Conservation (phyloP, 1,284 basidiomycete species). For the Ganoderma sinense region DNA sequence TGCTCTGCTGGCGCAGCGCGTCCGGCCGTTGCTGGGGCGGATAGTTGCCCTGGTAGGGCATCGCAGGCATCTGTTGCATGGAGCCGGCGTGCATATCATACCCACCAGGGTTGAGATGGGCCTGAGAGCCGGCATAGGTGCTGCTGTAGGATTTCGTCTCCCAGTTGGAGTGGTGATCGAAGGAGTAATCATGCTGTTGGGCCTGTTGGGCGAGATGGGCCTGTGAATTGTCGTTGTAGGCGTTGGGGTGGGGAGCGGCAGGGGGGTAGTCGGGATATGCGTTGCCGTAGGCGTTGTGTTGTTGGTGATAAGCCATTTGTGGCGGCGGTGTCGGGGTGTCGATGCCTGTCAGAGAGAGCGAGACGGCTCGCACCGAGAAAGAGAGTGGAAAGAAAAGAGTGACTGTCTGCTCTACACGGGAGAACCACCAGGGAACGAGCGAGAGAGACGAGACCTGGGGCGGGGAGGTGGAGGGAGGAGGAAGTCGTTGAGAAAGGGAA, state of each 20-base stretch:
- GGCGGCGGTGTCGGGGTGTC: slow-evolving; percentile 1
- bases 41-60: slow-evolving; percentile 60
- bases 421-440: slow-evolving; percentile 32
- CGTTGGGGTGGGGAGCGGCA: slow-evolving; percentile 16
- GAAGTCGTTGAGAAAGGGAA: slow-evolving; percentile 13
- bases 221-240: slow-evolving; percentile 40
- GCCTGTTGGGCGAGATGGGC: slow-evolving; percentile 34
- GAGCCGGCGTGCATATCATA: slow-evolving; percentile 65
- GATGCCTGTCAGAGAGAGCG: slow-evolving; percentile 10
- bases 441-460: slow-evolving; percentile 28
- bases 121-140: slow-evolving; percentile 71
- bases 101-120: slow-evolving; percentile 61
- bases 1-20: slow-evolving; percentile 52
- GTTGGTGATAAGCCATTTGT: slow-evolving; percentile 62
- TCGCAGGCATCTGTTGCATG: slow-evolving; percentile 60
- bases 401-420: slow-evolving; percentile 32
- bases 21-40: slow-evolving; percentile 63
- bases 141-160: slow-evolving; percentile 74
- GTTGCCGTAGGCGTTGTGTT: slow-evolving; percentile 53
- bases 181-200: slow-evolving; percentile 35
- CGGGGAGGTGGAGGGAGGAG: slow-evolving; percentile 15
- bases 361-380: slow-evolving; percentile 17
- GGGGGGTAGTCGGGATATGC: slow-evolving; percentile 44
- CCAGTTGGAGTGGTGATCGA: slow-evolving; percentile 59
- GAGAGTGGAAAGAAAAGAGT: slow-evolving; percentile 25